A percentile compares a stretch with the other conserved stretches of the same genome.
Conservation (phyloP, 78 protist species). For the Dictyostelium intermedium region DNA sequence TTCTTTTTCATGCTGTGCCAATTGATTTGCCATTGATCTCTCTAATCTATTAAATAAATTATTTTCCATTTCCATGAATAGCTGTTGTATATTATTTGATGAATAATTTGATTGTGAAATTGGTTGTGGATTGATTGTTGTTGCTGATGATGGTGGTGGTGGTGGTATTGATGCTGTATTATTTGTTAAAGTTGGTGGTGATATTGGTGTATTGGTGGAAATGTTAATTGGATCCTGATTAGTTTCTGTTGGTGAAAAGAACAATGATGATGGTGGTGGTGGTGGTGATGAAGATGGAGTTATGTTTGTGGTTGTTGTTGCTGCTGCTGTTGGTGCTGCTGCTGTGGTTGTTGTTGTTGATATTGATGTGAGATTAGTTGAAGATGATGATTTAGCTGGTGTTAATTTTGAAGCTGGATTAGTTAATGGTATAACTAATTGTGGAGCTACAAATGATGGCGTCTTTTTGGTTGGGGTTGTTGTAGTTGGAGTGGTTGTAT, state of each 20-base stretch:
- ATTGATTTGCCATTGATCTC: conserved; percentile 19
- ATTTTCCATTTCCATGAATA: conserved; percentile 48
- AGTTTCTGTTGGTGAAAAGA: background rate
- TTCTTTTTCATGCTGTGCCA: background rate
- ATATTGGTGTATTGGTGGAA: background rate
- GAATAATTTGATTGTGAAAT: background rate
- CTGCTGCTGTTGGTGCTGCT: background rate
- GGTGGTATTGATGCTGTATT: background rate
- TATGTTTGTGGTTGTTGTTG: background rate
- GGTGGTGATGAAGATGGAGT: background rate
- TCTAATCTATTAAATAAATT: conserved; percentile 23
- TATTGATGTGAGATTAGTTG: background rate
- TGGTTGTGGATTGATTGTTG: background rate
- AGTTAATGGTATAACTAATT: background rate
- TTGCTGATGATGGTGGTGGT: background rate
- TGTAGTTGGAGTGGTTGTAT: conserved; percentile 5
- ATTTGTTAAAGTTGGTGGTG: background rate
- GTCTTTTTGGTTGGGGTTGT: background rate
- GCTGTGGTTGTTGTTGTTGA: background rate
- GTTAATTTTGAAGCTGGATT: conserved; percentile 37
- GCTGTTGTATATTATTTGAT: background rate
- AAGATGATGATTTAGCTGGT: background rate
- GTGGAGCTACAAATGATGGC: conserved; percentile 62
- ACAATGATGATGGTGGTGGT: background rate
- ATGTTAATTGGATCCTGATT: background rate